Evolutionary conservation across 345 rosid species (phyloP), one percentile per base, ranked within the genome.

Genomic region (Syzygium aqueum): DNA sequence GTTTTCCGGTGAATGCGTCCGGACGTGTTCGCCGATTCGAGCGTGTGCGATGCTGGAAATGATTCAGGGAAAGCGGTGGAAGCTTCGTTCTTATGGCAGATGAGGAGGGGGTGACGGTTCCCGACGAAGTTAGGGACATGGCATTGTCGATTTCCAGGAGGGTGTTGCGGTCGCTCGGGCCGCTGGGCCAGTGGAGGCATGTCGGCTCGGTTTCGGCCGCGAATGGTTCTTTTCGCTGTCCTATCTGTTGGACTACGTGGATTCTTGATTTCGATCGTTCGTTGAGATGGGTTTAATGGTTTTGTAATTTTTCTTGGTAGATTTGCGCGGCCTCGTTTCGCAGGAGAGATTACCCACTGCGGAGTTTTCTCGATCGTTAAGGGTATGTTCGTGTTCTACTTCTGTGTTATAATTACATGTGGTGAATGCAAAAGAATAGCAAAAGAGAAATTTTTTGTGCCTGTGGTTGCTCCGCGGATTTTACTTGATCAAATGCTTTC

Each of bases 191-290:
- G 11, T 73, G 65, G 77, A 56, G 30, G 65, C 50, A 21, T 37
- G 11, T 22, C 0, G 51, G 61, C 51, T 54, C 59, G 5, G 21
- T 52, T 46, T 43, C 7, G 4, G 50, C 23, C 13, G 0, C 3
- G 8, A 54, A 56, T 37, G 54, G 65, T 28, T 27, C 85, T 27
- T 65, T 25, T 84, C 46, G 0, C 16, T 23, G 86, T 67, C 27
- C 67, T 51, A 52, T 40, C 77, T 22, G 43, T 53, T 25, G 33
- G 21, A 77, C 49, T 19, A 11, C 2, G 11, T 86, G n/a, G 23
- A 46, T 86, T 87, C 59, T 53, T 85, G 85, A 84, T 89, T 86
- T 90, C 67, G 56, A 59, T 87, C 85, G 17, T 82, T 73, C 86
- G 53, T 51, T 82, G 50, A 15, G 88, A 87, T 86, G 78, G 85